A percentile compares a stretch with the other conserved stretches of the same genome.
phyloP scores from a whole-genome alignment of 345 rosid genomes.

The Zanthoxylum bungeanum region DNA sequence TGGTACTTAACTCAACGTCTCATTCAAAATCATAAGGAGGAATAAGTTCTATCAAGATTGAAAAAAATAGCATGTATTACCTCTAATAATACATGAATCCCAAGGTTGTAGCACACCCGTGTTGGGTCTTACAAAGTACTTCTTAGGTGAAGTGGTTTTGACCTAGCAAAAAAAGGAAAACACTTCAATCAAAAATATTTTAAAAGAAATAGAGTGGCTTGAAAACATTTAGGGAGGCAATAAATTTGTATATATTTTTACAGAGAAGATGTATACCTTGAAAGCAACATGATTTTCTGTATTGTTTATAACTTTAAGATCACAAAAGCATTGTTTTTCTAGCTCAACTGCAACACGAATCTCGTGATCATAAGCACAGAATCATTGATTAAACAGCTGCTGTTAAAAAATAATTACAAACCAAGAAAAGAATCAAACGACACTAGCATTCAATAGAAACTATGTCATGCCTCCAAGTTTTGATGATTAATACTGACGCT shows the following conservation, averaged over 20 bases:
- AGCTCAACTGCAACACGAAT: slow-evolving; percentile 48
- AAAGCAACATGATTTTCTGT: slow-evolving; percentile 61
- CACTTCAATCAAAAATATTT: slow-evolving; percentile 8
- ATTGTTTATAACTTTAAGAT: slow-evolving; percentile 59
- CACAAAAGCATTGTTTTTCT: slow-evolving; percentile 49
- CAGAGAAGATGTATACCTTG: slow-evolving; percentile 32
- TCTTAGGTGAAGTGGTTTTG: slow-evolving; percentile 95
- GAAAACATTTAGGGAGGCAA: neutral
- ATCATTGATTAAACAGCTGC: neutral
- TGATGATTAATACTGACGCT: neutral
- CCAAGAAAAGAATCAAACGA: neutral
- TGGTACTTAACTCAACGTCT: neutral
- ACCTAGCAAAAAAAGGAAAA: slow-evolving; percentile 45
- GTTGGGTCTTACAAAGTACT: slow-evolving; percentile 97
- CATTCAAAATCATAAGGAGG: neutral
- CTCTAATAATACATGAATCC: slow-evolving; percentile 72
- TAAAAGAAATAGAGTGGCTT: neutral
- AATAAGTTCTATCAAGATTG: slow-evolving; percentile 3
- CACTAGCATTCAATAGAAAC: neutral
- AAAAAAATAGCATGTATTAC: slow-evolving; percentile 30
- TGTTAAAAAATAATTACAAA: neutral
- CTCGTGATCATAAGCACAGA: slow-evolving; percentile 17
- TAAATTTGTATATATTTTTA: neutral
- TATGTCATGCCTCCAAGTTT: neutral
- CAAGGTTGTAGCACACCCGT: slow-evolving; percentile 79